Evolutionary conservation across 208 protist species (phyloP).

Genomic region (Naegleria gruberi): DNA sequence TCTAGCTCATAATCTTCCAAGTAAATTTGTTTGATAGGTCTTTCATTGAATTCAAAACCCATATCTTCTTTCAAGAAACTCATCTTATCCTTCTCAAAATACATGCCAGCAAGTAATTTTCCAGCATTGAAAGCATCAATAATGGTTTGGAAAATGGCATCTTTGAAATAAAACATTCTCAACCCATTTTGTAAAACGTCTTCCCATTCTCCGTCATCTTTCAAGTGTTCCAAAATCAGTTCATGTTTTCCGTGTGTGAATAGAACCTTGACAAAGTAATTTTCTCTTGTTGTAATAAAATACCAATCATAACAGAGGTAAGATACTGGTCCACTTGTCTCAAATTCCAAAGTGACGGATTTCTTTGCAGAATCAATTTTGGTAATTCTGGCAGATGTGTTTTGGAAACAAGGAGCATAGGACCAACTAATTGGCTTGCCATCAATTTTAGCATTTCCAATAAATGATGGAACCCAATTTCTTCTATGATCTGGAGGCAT

Average conservation of each 20-base stretch:
- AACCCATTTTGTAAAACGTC: background rate
- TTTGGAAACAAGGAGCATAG: background rate
- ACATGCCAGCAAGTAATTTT: background rate
- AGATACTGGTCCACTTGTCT: background rate
- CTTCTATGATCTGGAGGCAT: background rate
- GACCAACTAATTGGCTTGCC: background rate
- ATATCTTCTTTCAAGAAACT: background rate
- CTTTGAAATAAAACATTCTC: background rate
- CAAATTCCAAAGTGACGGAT: background rate
- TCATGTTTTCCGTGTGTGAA: background rate
- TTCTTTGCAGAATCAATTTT: background rate
- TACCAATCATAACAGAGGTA: slow-evolving; percentile 9
- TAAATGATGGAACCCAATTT: background rate
- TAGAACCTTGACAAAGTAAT: background rate
- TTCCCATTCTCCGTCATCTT: background rate
- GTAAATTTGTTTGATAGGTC: background rate
- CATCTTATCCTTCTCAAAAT: slow-evolving; percentile 14
- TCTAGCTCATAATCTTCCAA: background rate
- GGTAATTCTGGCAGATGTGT: background rate
- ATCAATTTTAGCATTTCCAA: background rate
- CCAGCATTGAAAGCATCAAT: background rate
- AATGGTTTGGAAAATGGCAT: background rate
- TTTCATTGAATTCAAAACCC: background rate
- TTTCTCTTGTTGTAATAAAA: background rate
- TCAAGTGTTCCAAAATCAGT: background rate